phyloP scores from a whole-genome alignment of 164 flowering plant genomes.

The Vitis rupestris region DNA sequence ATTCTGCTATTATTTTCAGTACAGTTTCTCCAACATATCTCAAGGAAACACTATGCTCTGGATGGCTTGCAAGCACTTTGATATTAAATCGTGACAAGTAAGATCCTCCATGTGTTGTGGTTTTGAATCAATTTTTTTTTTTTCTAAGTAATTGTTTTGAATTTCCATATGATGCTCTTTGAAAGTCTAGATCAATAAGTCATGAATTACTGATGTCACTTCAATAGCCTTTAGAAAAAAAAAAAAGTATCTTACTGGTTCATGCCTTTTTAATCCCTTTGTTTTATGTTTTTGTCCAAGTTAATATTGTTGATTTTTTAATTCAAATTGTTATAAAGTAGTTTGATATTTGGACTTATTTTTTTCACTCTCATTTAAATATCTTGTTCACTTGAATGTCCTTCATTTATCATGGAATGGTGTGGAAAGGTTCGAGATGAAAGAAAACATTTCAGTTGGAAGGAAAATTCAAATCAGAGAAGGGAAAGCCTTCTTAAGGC shows the following conservation, averaged over 20 bases:
- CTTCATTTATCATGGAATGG: too few relatives aligned
- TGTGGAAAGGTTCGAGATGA: too few relatives aligned
- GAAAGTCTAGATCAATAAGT: not conserved
- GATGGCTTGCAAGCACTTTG: constrained; percentile 62
- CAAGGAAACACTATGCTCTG: constrained; percentile 61
- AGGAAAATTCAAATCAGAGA: too few relatives aligned
- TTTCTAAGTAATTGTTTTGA: not conserved
- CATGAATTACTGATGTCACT: not conserved
- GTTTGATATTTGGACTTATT: too few relatives aligned
- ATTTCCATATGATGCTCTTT: not conserved
- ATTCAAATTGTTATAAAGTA: too few relatives aligned
- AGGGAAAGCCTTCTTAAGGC: too few relatives aligned
- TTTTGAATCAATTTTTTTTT: not conserved
- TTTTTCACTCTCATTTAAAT: too few relatives aligned
- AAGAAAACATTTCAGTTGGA: too few relatives aligned
- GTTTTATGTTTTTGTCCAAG: not conserved
- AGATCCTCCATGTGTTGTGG: constrained; percentile 12
- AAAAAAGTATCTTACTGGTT: not conserved
- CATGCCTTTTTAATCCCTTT: not conserved
- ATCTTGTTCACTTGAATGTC: too few relatives aligned
- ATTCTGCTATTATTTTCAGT: constrained; percentile 39
- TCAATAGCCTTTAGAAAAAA: not conserved
- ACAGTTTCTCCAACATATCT: constrained; percentile 73
- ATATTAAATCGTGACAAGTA: constrained; percentile 58
- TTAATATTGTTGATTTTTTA: too few relatives aligned